These are phyloP conservation scores for Linanthus parryae DNA, from an alignment of 148 eudicot genomes.

Conservation along the genomic window DNA sequence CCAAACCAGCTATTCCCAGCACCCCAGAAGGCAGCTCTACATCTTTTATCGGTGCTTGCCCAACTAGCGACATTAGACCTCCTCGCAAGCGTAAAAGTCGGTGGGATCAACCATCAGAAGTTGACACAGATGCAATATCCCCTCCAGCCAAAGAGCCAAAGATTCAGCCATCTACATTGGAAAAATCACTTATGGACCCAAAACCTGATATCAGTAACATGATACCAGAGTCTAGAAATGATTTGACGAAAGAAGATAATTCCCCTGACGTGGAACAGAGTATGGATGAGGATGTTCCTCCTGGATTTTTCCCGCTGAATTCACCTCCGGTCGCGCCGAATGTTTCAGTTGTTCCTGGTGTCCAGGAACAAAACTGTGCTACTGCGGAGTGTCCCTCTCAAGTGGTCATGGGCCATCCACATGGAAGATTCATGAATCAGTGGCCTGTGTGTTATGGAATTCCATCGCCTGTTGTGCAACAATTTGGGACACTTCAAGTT, in stretches of 20 bases:
- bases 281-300: slow-evolving; percentile 17
- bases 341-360: slow-evolving; percentile 12
- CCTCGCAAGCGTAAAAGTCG: slow-evolving; percentile 78
- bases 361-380: not conserved
- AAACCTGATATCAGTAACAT: slow-evolving; percentile 3
- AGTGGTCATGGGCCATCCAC: slow-evolving; percentile 35
- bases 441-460: slow-evolving; percentile 63
- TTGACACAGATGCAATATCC: slow-evolving; percentile 9
- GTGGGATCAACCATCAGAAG: slow-evolving; percentile 64
- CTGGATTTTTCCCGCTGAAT: slow-evolving; percentile 28
- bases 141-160: slow-evolving; percentile 21
- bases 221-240: not conserved
- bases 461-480: slow-evolving; percentile 45
- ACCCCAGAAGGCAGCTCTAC: slow-evolving; percentile 28
- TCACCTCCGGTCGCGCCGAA: slow-evolving; percentile 11
- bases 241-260: slow-evolving; percentile 4
- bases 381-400: slow-evolving; percentile 18
- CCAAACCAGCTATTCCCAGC: slow-evolving; percentile 19
- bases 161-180: slow-evolving; percentile 11
- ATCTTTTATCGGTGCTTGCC: slow-evolving; percentile 18
- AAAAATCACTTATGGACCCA: slow-evolving; percentile 1
- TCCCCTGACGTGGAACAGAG: slow-evolving; percentile 17
- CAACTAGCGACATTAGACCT: slow-evolving; percentile 17
- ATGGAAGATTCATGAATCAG: slow-evolving; percentile 44
- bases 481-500: slow-evolving; percentile 40